A percentile compares a stretch with the other conserved stretches of the same genome.
phyloP scores from a whole-genome alignment of 2,329 filamentous ascomycete species.

The Penicillium sp. region DNA sequence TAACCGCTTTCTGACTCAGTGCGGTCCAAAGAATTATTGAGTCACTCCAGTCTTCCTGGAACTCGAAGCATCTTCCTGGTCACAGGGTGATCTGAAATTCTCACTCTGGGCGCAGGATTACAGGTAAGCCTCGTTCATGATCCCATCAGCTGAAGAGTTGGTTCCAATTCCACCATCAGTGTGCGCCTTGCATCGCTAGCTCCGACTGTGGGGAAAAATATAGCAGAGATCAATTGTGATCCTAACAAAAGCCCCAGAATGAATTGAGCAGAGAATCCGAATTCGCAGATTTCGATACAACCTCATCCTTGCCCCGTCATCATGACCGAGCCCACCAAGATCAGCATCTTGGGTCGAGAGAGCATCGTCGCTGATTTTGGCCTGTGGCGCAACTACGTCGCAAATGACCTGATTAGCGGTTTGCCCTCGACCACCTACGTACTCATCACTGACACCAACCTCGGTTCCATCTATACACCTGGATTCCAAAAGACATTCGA shows the following conservation, averaged over 20 bases:
- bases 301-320: constrained; percentile 12
- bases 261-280: constrained; percentile 20
- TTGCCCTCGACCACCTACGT: constrained; percentile 86
- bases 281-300: constrained; percentile 8
- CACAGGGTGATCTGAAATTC: constrained; percentile 8
- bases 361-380: constrained; percentile 89
- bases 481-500: constrained; percentile 66
- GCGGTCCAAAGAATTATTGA: constrained; percentile 18
- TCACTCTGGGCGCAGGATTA: constrained; percentile 9
- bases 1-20: constrained; percentile 13
- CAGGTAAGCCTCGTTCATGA: constrained; percentile 10
- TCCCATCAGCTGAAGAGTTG: background rate
- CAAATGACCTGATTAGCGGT: constrained; percentile 71
- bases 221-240: constrained; percentile 5
- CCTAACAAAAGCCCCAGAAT: constrained; percentile 21
- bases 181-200: constrained; percentile 18
- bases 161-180: constrained; percentile 1
- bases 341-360: constrained; percentile 81
- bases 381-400: constrained; percentile 78
- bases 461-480: constrained; percentile 75
- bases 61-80: constrained; percentile 14
- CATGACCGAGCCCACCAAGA: constrained; percentile 53
- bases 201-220: constrained; percentile 15
- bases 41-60: constrained; percentile 4
- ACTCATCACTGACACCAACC: constrained; percentile 93